Conservation (phyloP, 352 stramenopile species). For the Globisporangium cederbergense region DNA sequence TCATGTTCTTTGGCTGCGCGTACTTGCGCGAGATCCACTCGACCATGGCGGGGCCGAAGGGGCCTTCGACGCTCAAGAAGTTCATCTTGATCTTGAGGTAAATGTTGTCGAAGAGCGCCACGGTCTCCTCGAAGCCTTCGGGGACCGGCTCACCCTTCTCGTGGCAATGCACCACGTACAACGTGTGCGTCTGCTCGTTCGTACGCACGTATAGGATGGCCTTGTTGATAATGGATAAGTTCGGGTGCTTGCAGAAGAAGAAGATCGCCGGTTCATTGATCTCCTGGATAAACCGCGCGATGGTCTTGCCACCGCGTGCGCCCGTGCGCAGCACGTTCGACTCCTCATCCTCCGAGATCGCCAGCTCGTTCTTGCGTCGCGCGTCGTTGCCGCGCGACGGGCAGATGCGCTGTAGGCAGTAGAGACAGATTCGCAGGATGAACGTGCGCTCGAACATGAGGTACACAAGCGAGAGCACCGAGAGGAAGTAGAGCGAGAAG, state of each 20-base stretch:
- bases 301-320: constrained; percentile 80
- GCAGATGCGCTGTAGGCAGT: constrained; percentile 72
- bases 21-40: constrained; percentile 91
- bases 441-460: constrained; percentile 90
- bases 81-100: constrained; percentile 95
- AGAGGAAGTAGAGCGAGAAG: constrained; percentile 88
- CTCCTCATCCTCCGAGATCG: constrained; percentile 31
- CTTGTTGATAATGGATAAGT: constrained; percentile 94
- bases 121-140: constrained; percentile 81
- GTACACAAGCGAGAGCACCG: constrained; percentile 75
- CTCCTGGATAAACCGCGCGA: constrained; percentile 76
- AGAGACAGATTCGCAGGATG: constrained; percentile 78
- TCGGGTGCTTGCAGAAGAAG: constrained; percentile 92
- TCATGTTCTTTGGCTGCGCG: constrained; percentile 91
- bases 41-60: constrained; percentile 87
- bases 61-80: constrained; percentile 85
- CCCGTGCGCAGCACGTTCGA: constrained; percentile 65
- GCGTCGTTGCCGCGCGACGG: constrained; percentile 46
- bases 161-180: constrained; percentile 92
- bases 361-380: constrained; percentile 22
- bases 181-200: constrained; percentile 90
- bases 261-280: constrained; percentile 92
- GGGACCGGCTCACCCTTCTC: constrained; percentile 48
- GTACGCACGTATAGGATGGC: constrained; percentile 93
- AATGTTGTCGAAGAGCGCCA: constrained; percentile 91